Evolutionary conservation across 2,329 filamentous ascomycete genomes (phyloP), one percentile per base, ranked within the genome.

Genomic region (Ampelomyces quisqualis): DNA sequence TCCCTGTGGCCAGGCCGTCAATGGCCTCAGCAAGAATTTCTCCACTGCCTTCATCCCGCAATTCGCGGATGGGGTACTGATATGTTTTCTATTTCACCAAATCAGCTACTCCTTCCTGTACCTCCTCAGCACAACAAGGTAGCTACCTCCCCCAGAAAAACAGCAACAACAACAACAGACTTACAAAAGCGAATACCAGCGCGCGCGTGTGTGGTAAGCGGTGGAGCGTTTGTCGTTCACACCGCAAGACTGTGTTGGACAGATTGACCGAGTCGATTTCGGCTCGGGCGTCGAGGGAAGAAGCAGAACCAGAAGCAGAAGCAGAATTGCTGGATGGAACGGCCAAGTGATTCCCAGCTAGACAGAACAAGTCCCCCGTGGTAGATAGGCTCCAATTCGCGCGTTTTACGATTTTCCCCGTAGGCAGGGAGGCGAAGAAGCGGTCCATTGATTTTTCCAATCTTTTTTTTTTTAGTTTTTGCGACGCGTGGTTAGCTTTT

Each of bases 141-240:
- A n/a, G n/a, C n/a, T n/a, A n/a, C n/a, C n/a, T n/a, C n/a, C n/a
- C n/a, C n/a, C n/a, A n/a, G n/a, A n/a, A n/a, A n/a, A n/a, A n/a
- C n/a, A n/a, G n/a, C n/a, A n/a, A n/a, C n/a, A n/a, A n/a, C n/a
- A n/a, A n/a, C n/a, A 13, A 2, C 5, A 9, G 8, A 38, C 26
- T 38, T 38, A 19, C 40, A 46, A 84, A 79, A 0, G 70, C 73
- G 64, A 85, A 85, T 0, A 83, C 72, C 14, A 84, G 34, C 6
- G 78, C 79, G 37, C 70, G 69, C 0, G 72, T 77, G 33, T 64
- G 49, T 3, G 79, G 79, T 18, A 85, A 59, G 1, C 81, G 72
- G 65, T 83, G 79, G 22, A 85, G 60, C 1, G 78, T 81, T 68
- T 85, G 81, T 21, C 79, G 68, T 62, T 85, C 81, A 48, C 73